phyloP scores from a whole-genome alignment of 2,329 filamentous ascomycete genomes.

The Dothideomycetidae sp. region DNA sequence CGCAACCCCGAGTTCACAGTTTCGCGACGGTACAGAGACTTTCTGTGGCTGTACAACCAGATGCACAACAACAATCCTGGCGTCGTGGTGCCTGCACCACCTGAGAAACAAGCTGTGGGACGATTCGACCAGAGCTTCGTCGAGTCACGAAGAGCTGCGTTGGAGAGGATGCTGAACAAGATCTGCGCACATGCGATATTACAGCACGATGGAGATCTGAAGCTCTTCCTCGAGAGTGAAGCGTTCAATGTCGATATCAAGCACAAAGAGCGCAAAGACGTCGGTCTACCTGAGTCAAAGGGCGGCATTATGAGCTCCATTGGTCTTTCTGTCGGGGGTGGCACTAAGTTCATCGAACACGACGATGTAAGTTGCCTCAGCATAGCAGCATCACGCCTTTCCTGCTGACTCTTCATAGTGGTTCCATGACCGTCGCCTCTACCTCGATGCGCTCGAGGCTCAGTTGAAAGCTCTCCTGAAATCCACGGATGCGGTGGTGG shows the following conservation, averaged over 20 bases:
- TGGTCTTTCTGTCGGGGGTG: constrained; percentile 60
- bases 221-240: constrained; percentile 93
- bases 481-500: constrained; percentile 83
- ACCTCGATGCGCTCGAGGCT: constrained; percentile 83
- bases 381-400: constrained; percentile 12
- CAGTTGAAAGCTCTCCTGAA: constrained; percentile 85
- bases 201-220: constrained; percentile 85
- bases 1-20: constrained; percentile 85
- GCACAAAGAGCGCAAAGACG: constrained; percentile 88
- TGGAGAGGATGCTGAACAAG: constrained; percentile 98
- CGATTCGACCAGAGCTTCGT: constrained; percentile 96
- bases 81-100: constrained; percentile 85
- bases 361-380: constrained; percentile 56
- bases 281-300: constrained; percentile 55
- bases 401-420: constrained; percentile 40
- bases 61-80: constrained; percentile 90
- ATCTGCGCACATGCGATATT: constrained; percentile 76
- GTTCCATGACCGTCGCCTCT: constrained; percentile 94
- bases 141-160: constrained; percentile 73
- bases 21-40: constrained; percentile 86
- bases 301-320: constrained; percentile 70
- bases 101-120: constrained; percentile 94
- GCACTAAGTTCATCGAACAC: constrained; percentile 85
- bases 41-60: constrained; percentile 93
- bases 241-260: constrained; percentile 93